Conservation (phyloP, 805 yeast species). For the Wickerhamomyces xylosicus region DNA sequence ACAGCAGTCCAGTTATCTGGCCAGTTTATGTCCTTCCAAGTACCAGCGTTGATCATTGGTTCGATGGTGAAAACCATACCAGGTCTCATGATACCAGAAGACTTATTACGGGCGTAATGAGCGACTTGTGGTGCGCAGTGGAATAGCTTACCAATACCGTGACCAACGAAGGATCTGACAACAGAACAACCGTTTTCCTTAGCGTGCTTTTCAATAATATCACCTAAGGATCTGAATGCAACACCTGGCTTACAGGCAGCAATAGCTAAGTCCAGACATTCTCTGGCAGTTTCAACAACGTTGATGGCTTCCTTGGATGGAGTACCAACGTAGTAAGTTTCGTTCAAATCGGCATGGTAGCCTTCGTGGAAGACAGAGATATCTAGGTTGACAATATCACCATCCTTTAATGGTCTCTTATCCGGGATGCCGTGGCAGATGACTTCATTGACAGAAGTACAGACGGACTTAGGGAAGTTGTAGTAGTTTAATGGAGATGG, state of each 20-base stretch:
- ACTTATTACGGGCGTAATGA: slow-evolving; percentile 89
- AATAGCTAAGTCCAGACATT: slow-evolving; percentile 77
- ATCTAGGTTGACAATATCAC: slow-evolving; percentile 90
- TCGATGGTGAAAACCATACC: slow-evolving; percentile 97
- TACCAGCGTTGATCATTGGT: slow-evolving; percentile 90
- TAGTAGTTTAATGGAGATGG: slow-evolving; percentile 94
- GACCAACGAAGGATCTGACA: slow-evolving; percentile 87
- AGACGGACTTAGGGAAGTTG: slow-evolving; percentile 84
- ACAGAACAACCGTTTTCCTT: slow-evolving; percentile 70
- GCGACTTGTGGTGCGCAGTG: slow-evolving; percentile 91
- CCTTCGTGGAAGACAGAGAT: slow-evolving; percentile 81
- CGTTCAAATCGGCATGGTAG: slow-evolving; percentile 89
- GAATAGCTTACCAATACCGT: slow-evolving; percentile 80
- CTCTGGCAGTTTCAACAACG: slow-evolving; percentile 87
- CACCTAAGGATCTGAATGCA: slow-evolving; percentile 79
- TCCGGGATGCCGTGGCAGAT: slow-evolving; percentile 98
- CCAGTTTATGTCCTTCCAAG: slow-evolving; percentile 77
- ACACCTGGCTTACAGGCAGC: slow-evolving; percentile 83
- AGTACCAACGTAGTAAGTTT: slow-evolving; percentile 93
- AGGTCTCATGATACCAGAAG: slow-evolving; percentile 87
- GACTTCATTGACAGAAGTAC: slow-evolving; percentile 91
- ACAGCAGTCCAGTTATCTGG: slow-evolving; percentile 97
- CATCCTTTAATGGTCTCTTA: slow-evolving; percentile 75
- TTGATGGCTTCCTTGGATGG: slow-evolving; percentile 75
- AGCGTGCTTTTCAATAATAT: slow-evolving; percentile 82